Base-by-base conservation (phyloP, 2,329 filamentous ascomycete genomes). In the Talaromyces sp. region DNA sequence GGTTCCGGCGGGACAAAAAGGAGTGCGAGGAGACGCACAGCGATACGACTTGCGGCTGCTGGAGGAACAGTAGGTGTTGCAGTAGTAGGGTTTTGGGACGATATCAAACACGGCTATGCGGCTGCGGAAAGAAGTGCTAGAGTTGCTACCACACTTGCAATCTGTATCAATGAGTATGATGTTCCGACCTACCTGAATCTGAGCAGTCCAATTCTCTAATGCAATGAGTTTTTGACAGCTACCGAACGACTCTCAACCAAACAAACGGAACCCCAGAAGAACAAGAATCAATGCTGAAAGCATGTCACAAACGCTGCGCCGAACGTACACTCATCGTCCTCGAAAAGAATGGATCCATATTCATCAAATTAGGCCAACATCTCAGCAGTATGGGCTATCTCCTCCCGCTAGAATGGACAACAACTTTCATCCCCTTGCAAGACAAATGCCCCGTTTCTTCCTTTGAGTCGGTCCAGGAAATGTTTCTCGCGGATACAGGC, bases 341-440 rank as follows among this genome's bases (percentile, higher is more conserved):
- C 63, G 94, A 99, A 80, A 91, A 89, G 79, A 97, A 97, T 73
- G 94, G 95, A 25, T 96, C 93, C 28, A 96, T 99, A 63, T 99
- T 97, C 67, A 97, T 99, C 72, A 99, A 99, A 75, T 79, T 99
- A 39, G 94, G 94, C 7, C 94, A 99, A 68, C 94, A 99, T 75
- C 74, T 99, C 74, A 96, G 91, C 73, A 93, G 91, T 63, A 89
- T 97, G 89, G 95, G 94, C 69, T 97, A 97, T 72, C 82, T 97
- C 9, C 81, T 97, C 9, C 93, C 93, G 1, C 76, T 82, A 52
- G 93, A 97, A 75, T 97, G 93, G 92, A 96, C 91, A 33, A 88
- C 87, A 35, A 97, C 94, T 0, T 99, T 99, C 70, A 88, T 99
- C 64, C 94, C 94, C 0, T 80, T 99, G 22, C 94, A 99, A 75